A percentile compares a stretch with the other conserved stretches of the same genome.
Evolutionary conservation across 179 eudicot species (phyloP).

Genomic region (Beta lomatogona): DNA sequence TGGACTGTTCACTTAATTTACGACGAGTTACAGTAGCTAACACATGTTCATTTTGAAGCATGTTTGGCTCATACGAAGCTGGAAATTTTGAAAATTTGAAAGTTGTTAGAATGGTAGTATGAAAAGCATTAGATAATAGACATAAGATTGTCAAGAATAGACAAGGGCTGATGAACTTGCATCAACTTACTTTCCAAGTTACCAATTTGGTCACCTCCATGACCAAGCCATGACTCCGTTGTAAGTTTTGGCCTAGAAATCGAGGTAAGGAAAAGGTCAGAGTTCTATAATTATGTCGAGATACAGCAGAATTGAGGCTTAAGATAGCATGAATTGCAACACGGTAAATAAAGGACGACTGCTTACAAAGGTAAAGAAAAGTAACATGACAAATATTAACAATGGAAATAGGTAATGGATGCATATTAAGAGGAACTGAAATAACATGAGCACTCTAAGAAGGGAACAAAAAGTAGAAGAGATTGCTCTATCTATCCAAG

Average conservation of each 20-base stretch:
- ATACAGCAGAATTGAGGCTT: neutral
- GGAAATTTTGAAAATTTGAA: conserved; percentile 9
- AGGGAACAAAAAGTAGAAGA: neutral
- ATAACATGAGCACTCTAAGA: neutral
- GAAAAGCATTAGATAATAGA: neutral
- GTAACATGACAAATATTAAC: neutral
- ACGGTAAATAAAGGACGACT: neutral
- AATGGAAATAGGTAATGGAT: neutral
- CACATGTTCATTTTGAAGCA: conserved; percentile 32
- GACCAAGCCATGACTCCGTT: conserved; percentile 19
- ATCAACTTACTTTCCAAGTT: conserved; percentile 41
- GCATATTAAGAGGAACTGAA: neutral
- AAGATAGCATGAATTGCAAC: neutral
- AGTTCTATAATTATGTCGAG: neutral
- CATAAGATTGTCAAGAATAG: neutral
- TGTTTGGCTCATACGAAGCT: conserved; percentile 45
- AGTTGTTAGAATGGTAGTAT: neutral
- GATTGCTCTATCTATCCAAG: neutral
- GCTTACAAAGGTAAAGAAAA: neutral
- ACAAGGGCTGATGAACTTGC: neutral
- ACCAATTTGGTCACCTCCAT: conserved; percentile 19
- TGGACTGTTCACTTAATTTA: conserved; percentile 60
- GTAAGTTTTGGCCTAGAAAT: conserved; percentile 27
- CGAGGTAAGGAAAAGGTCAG: conserved; percentile 14
- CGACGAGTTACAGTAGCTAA: conserved; percentile 48